A percentile compares a stretch with the other conserved stretches of the same genome.
phyloP scores from a whole-genome alignment of 2,329 filamentous ascomycete species.

The Sordariomycetes sp. region DNA sequence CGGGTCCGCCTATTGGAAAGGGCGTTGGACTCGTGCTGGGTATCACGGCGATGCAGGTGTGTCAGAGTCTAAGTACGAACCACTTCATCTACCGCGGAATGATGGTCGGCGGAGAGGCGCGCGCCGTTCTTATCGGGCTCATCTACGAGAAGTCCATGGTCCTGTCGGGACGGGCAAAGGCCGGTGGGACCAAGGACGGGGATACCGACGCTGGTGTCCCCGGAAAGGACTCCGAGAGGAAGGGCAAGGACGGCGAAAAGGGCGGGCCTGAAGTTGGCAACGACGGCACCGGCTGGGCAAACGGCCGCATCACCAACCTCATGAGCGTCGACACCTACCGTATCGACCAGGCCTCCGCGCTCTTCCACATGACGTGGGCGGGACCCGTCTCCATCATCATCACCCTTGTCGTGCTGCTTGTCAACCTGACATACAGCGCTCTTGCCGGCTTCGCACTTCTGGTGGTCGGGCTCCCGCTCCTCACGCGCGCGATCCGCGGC shows the following conservation, averaged over 20 bases:
- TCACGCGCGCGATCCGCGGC: conserved; percentile 64
- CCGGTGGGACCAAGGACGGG: conserved; percentile 49
- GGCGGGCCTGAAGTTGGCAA: conserved; percentile 36
- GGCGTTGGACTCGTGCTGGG: conserved; percentile 78
- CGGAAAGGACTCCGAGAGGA: conserved; percentile 24
- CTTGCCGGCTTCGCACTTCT: conserved; percentile 78
- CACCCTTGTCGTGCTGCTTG: conserved; percentile 64
- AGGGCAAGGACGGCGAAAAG: conserved; percentile 25
- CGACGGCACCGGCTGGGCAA: conserved; percentile 77
- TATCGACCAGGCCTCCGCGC: conserved; percentile 72
- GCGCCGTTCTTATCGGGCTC: conserved; percentile 69
- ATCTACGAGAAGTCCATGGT: conserved; percentile 92
- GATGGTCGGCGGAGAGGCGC: conserved; percentile 74
- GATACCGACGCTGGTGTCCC: conserved; percentile 35
- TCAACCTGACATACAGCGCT: conserved; percentile 85
- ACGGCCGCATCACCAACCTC: conserved; percentile 80
- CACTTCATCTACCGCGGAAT: conserved; percentile 91
- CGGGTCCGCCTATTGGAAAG: conserved; percentile 54
- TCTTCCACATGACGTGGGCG: conserved; percentile 89
- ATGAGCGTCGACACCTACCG: conserved; percentile 96
- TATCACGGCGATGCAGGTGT: conserved; percentile 72
- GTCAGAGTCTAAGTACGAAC: conserved; percentile 69
- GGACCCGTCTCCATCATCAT: conserved; percentile 67
- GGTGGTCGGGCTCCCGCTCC: conserved; percentile 60
- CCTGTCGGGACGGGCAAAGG: conserved; percentile 75